Percentiles rank a stretch among this genome's conserved stretches.
phyloP scores from a whole-genome alignment of 306 rosid species.

The Senna tora region DNA sequence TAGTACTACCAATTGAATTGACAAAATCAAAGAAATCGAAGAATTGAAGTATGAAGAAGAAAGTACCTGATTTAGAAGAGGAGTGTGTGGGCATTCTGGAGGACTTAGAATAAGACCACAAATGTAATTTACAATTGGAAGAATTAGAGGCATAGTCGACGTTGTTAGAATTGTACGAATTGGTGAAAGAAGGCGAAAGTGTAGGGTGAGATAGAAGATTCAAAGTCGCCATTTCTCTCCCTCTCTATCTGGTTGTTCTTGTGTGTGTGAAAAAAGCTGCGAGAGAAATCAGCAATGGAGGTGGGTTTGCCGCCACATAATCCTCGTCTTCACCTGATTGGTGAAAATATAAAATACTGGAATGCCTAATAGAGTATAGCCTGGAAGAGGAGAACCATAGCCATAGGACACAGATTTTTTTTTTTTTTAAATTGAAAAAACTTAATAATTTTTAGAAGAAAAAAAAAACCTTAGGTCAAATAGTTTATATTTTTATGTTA shows the following conservation, averaged over 20 bases:
- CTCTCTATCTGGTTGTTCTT: not conserved
- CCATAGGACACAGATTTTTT: slow-evolving; percentile 5
- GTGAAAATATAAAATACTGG: not conserved
- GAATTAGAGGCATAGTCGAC: slow-evolving; percentile 3
- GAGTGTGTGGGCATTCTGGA: slow-evolving; percentile 43
- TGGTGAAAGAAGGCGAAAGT: slow-evolving; percentile 31
- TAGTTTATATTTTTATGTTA: no score
- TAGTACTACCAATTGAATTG: not conserved
- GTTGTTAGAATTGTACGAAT: slow-evolving; percentile 4
- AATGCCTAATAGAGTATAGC: not conserved
- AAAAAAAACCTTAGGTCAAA: no score
- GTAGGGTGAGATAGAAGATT: slow-evolving; percentile 48
- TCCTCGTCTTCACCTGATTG: slow-evolving; percentile 8
- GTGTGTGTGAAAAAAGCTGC: not conserved
- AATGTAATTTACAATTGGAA: slow-evolving; percentile 34
- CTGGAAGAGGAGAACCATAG: not conserved
- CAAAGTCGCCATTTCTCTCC: slow-evolving; percentile 50
- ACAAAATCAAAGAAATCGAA: not conserved
- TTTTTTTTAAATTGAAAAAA: no score
- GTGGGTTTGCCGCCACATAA: slow-evolving; percentile 13
- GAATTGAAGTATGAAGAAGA: not conserved
- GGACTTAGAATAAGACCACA: slow-evolving; percentile 41
- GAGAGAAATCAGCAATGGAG: not conserved
- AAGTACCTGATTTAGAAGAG: slow-evolving; percentile 54
- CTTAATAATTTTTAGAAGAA: no score